A percentile compares a stretch with the other conserved stretches of the same genome.
These are phyloP conservation scores for Patellaria atrata DNA, from an alignment of 495 filamentous ascomycete species.

Conservation along the genomic window DNA sequence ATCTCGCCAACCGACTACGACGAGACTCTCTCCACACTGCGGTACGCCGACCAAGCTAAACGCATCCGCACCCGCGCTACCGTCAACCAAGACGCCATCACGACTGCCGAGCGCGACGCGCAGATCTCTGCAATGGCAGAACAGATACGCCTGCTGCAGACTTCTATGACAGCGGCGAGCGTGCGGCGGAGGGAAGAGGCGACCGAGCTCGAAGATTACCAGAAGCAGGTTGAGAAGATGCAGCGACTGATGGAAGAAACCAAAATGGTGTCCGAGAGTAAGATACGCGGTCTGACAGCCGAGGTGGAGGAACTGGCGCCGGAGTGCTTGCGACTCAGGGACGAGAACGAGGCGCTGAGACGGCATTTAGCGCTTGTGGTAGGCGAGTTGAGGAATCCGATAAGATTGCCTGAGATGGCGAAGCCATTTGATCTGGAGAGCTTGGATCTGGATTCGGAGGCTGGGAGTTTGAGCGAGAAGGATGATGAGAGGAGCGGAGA, in stretches of 20 bases:
- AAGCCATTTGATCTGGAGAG: conserved; percentile 6
- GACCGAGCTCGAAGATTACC: conserved; percentile 82
- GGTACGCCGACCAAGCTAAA: conserved; percentile 97
- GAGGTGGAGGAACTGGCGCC: conserved; percentile 38
- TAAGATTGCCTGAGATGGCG: conserved; percentile 37
- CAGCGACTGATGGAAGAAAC: conserved; percentile 91
- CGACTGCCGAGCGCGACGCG: conserved; percentile 75
- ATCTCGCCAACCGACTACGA: conserved; percentile 93
- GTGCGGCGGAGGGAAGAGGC: conserved; percentile 34
- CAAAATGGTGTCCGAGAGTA: conserved; percentile 72
- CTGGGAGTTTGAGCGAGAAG: conserved; percentile 6
- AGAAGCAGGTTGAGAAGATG: conserved; percentile 69
- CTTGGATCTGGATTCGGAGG: conserved; percentile 6
- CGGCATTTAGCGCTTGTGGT: conserved; percentile 74
- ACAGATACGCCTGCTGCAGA: conserved; percentile 71
- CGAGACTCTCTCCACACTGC: conserved; percentile 87
- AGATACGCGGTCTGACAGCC: conserved; percentile 70
- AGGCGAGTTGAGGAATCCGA: conserved; percentile 80
- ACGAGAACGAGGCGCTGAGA: conserved; percentile 77
- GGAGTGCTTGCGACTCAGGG: conserved; percentile 42
- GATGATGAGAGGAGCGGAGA: conserved; percentile 11
- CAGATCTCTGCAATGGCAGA: conserved; percentile 90
- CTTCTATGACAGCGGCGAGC: conserved; percentile 44
- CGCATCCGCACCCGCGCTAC: conserved; percentile 92
- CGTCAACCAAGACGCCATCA: conserved; percentile 85